Percentiles rank a stretch among this genome's conserved stretches.
phyloP scores from a whole-genome alignment of 179 eudicot species.

The Silene noctiflora region DNA sequence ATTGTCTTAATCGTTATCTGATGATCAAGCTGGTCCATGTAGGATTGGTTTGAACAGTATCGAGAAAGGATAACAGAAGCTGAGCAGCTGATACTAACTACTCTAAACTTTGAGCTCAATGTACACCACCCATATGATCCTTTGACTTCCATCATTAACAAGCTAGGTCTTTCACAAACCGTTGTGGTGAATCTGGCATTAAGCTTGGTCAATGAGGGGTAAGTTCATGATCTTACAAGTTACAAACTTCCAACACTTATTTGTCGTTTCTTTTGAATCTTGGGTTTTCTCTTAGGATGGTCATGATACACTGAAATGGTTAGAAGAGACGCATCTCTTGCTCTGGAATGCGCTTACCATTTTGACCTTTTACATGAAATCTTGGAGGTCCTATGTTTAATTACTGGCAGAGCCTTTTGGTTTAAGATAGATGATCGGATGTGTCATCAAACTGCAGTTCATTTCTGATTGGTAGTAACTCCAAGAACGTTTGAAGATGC shows the following conservation, averaged over 20 bases:
- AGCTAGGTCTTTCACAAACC: constrained; percentile 81
- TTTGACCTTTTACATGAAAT: constrained; percentile 12
- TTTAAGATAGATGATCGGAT: constrained; percentile 1
- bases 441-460: constrained; percentile 3
- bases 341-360: constrained; percentile 5
- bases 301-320: constrained; percentile 9
- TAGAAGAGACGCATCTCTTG: constrained; percentile 2
- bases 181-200: constrained; percentile 73
- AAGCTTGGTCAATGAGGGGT: constrained; percentile 95
- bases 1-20: constrained; percentile 9
- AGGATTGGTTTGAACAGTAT: constrained; percentile 97
- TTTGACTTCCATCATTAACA: constrained; percentile 73
- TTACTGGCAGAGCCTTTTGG: constrained; percentile 10
- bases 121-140: constrained; percentile 95
- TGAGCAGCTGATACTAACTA: constrained; percentile 84
- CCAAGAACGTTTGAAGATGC: neutral
- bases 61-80: constrained; percentile 84
- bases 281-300: constrained; percentile 11
- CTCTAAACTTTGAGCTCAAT: constrained; percentile 84
- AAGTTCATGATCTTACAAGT: constrained; percentile 34
- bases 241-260: neutral
- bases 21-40: constrained; percentile 22
- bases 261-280: constrained; percentile 10
- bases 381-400: constrained; percentile 15
- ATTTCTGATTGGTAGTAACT: constrained; percentile 12